phyloP scores from a whole-genome alignment of 306 rosid species.

The Lagenaria siceraria region DNA sequence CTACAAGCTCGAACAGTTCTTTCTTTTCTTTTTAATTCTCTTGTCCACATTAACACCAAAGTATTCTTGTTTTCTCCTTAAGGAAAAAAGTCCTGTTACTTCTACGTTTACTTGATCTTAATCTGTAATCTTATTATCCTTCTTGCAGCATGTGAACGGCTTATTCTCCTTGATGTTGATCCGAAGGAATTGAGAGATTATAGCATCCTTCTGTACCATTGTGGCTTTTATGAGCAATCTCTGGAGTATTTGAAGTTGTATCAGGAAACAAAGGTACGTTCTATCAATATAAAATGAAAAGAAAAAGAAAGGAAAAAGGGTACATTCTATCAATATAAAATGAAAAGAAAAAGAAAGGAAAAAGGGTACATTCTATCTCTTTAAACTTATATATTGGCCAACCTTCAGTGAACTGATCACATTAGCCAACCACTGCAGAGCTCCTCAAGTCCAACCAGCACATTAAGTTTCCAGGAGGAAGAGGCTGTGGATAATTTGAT shows the following conservation, averaged over 20 bases:
- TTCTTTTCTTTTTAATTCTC: background rate
- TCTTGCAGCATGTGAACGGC: slow-evolving; percentile 80
- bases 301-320: slow-evolving; percentile 10
- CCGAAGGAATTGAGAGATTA: slow-evolving; percentile 73
- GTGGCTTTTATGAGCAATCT: slow-evolving; percentile 65
- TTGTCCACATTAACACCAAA: background rate
- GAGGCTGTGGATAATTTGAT: slow-evolving; percentile 55
- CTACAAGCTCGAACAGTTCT: background rate
- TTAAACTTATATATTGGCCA: background rate
- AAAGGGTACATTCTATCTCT: background rate
- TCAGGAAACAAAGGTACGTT: slow-evolving; percentile 40
- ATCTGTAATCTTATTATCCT: background rate
- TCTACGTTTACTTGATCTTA: background rate
- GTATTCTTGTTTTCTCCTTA: background rate
- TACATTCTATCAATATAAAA: slow-evolving; percentile 5
- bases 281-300: background rate
- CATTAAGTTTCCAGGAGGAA: slow-evolving; percentile 36
- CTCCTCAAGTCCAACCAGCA: slow-evolving; percentile 21
- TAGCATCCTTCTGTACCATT: slow-evolving; percentile 85
- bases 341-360: background rate
- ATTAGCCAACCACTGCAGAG: slow-evolving; percentile 25
- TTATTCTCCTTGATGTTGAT: slow-evolving; percentile 52
- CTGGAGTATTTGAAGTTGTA: slow-evolving; percentile 43
- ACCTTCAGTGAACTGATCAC: background rate
- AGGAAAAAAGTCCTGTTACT: background rate